A percentile compares a stretch with the other conserved stretches of the same genome.
These are phyloP conservation scores for Eucalyptus virginea DNA, from an alignment of 345 rosid genomes.

Conservation along the genomic window DNA sequence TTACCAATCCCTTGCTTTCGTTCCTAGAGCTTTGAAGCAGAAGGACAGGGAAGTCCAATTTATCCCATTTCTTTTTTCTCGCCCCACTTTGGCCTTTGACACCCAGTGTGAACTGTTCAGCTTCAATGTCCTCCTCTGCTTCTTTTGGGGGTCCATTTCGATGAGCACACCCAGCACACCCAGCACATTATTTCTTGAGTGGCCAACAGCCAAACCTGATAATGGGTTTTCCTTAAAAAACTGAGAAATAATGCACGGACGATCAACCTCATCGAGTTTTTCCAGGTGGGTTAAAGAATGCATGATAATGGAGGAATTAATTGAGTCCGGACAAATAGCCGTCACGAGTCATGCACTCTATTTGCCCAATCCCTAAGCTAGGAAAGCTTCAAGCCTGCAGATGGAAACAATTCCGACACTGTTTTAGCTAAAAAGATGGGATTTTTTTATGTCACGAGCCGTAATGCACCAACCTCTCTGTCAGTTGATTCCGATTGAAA, in stretches of 20 bases:
- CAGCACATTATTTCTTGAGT: slow-evolving; percentile 14
- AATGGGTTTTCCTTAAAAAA: neutral
- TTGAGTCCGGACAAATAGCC: slow-evolving; percentile 23
- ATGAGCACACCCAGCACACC: neutral
- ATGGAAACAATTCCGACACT: slow-evolving; percentile 9
- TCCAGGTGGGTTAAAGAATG: slow-evolving; percentile 1
- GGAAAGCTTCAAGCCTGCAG: slow-evolving; percentile 4
- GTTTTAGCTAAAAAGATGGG: neutral
- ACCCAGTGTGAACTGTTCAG: neutral
- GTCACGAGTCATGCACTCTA: slow-evolving; percentile 25
- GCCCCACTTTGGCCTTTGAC: neutral
- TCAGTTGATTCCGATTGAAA: slow-evolving; percentile 3
- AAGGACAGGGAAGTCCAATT: neutral
- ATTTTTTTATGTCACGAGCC: neutral
- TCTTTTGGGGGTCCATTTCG: neutral
- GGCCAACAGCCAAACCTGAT: slow-evolving; percentile 50
- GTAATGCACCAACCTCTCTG: slow-evolving; percentile 10
- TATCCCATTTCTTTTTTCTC: neutral
- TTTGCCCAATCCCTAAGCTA: slow-evolving; percentile 27
- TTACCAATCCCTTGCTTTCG: slow-evolving; percentile 1
- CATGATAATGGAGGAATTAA: slow-evolving; percentile 6
- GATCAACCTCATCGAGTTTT: neutral
- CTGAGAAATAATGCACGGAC: neutral
- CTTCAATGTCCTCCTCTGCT: neutral
- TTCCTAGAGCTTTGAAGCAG: slow-evolving; percentile 22